phyloP scores from a whole-genome alignment of 352 stramenopile species.

The Plasmopara viticola region DNA sequence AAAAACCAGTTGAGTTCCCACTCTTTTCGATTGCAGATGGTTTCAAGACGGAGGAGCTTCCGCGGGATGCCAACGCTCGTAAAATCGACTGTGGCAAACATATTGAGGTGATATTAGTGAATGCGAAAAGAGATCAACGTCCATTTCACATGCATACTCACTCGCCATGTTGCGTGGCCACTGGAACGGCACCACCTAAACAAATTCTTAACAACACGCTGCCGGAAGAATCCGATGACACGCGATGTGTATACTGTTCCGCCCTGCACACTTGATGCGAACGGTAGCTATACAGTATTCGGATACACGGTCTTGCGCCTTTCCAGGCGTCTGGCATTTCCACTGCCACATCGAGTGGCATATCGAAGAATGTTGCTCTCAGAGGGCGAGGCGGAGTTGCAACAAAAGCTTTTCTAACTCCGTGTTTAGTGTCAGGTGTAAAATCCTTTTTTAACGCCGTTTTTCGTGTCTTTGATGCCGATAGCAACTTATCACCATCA shows the following conservation, averaged over 20 bases:
- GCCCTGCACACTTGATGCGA: conserved; percentile 15
- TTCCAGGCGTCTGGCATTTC: conserved; percentile 27
- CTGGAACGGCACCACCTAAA: conserved; percentile 8
- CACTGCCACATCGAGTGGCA: conserved; percentile 40
- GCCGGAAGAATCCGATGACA: conserved; percentile 6
- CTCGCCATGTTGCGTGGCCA: conserved; percentile 19
- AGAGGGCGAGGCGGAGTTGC: conserved; percentile 16
- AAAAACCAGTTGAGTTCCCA: conserved; percentile 1
- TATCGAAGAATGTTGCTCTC: conserved; percentile 12
- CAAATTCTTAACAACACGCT: conserved; percentile 10
- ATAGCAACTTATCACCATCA: no score
- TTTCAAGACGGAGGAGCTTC: conserved; percentile 14
- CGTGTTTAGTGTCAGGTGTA: no score
- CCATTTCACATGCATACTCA: conserved; percentile 34
- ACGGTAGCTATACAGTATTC: conserved; percentile 9
- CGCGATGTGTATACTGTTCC: conserved; percentile 28
- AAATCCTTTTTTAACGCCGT: not conserved
- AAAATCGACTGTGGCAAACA: conserved; percentile 24
- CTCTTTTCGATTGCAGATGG: conserved; percentile 21
- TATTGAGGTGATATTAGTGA: conserved; percentile 26
- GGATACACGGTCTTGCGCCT: conserved; percentile 30
- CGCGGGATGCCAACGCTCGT: conserved; percentile 3
- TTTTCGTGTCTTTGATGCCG: no score
- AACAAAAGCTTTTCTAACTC: no score
- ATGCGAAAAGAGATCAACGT: conserved; percentile 28